Evolutionary conservation across 495 filamentous ascomycete species (phyloP).

Genomic region (Annulohypoxylon bovei): DNA sequence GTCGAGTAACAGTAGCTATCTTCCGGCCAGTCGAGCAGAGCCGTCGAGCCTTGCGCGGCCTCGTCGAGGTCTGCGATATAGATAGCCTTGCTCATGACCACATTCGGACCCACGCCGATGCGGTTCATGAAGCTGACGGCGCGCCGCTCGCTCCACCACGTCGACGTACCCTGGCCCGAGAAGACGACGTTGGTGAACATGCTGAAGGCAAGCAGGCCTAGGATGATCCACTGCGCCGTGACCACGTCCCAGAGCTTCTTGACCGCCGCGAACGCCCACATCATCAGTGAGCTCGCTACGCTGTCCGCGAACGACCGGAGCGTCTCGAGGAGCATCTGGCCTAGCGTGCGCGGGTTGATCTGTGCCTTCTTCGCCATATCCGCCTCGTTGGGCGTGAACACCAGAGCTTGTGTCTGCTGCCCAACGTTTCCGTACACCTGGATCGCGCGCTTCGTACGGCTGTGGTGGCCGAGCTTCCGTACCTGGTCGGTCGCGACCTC

Average conservation of each 20-base stretch:
- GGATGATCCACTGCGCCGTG: slow-evolving; percentile 78
- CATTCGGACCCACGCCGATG: slow-evolving; percentile 80
- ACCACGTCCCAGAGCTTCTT: slow-evolving; percentile 73
- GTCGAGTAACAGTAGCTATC: slow-evolving; percentile 62
- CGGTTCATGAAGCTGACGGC: slow-evolving; percentile 80
- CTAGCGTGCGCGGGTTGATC: slow-evolving; percentile 73
- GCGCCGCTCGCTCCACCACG: slow-evolving; percentile 87
- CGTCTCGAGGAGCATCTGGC: slow-evolving; percentile 75
- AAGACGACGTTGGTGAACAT: slow-evolving; percentile 75
- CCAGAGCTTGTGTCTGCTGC: slow-evolving; percentile 70
- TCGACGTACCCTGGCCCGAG: slow-evolving; percentile 70
- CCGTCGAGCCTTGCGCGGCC: slow-evolving; percentile 55
- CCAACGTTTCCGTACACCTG: slow-evolving; percentile 90
- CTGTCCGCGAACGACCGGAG: slow-evolving; percentile 73
- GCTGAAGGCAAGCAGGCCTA: slow-evolving; percentile 73
- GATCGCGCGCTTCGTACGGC: slow-evolving; percentile 88
- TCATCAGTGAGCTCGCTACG: slow-evolving; percentile 74
- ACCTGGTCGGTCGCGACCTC: slow-evolving; percentile 91
- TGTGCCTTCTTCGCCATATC: slow-evolving; percentile 59
- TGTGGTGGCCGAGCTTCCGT: slow-evolving; percentile 79
- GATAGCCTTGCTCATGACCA: slow-evolving; percentile 84
- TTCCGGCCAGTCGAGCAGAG: slow-evolving; percentile 40
- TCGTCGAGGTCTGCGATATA: slow-evolving; percentile 85
- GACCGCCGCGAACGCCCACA: slow-evolving; percentile 73
- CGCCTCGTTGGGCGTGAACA: slow-evolving; percentile 64